Evolutionary conservation across 2,329 filamentous ascomycete species (phyloP).

Genomic region (Cordyceps cicadae): DNA sequence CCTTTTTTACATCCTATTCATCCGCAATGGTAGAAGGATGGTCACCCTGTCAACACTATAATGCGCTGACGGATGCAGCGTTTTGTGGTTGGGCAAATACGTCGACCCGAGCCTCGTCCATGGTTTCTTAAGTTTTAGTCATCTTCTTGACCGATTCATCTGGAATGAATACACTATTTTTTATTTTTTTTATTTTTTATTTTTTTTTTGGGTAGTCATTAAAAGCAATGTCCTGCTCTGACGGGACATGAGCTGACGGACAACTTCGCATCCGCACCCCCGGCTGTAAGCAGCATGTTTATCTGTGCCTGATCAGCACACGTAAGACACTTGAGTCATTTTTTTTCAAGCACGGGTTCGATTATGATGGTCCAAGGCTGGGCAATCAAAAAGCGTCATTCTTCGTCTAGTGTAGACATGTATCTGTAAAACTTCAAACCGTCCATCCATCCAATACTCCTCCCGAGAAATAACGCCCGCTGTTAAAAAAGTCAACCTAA

Average conservation of each 20-base stretch:
- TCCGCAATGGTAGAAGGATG: neutral
- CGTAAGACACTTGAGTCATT: neutral
- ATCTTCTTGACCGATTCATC: neutral
- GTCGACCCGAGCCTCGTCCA: too few species aligned
- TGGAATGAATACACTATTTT: constrained; percentile 1
- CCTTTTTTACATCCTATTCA: too few species aligned
- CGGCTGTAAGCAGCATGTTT: neutral
- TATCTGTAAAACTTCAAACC: neutral
- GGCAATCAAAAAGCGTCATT: neutral
- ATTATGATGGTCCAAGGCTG: neutral
- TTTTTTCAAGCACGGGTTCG: neutral
- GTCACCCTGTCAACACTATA: neutral
- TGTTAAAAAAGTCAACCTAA: neutral
- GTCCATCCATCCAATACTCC: neutral
- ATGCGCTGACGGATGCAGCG: too few species aligned
- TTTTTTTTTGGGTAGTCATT: neutral
- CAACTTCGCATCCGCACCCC: neutral
- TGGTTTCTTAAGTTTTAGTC: neutral
- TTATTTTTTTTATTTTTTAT: too few species aligned
- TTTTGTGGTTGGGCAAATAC: too few species aligned
- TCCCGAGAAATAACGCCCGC: constrained; percentile 4
- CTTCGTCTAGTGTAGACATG: neutral
- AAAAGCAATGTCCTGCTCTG: neutral
- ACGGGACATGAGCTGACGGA: neutral
- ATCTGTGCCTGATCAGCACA: neutral